Conservation (phyloP, 208 protist genomes). For the Angomonas desouzai region DNA sequence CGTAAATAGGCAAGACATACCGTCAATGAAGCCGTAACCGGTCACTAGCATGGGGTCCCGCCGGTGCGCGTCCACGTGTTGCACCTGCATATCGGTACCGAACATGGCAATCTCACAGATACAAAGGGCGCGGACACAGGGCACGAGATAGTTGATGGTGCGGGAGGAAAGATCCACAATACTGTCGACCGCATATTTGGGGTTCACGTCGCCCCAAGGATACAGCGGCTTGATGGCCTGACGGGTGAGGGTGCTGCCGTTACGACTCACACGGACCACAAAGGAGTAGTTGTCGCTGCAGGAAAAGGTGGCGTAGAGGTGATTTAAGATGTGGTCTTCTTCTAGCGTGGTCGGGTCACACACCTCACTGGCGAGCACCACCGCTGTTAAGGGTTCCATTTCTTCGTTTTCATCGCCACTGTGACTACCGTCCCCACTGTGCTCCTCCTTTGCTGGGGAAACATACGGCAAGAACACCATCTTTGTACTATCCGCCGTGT, state of each 20-base stretch:
- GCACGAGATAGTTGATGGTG: constrained; percentile 16
- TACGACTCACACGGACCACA: not conserved
- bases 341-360: constrained; percentile 9
- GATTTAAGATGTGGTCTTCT: constrained; percentile 12
- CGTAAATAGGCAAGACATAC: constrained; percentile 25
- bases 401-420: not conserved
- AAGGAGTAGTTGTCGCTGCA: not conserved
- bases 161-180: constrained; percentile 7
- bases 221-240: not conserved
- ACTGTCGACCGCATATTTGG: not conserved
- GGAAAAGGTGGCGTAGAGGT: constrained; percentile 5
- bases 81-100: constrained; percentile 5
- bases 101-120: constrained; percentile 20
- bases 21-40: constrained; percentile 22
- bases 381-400: not conserved
- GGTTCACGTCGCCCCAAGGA: not conserved
- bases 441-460: not conserved
- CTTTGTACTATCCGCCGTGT: not conserved
- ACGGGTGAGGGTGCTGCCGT: not conserved
- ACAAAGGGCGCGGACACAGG: not conserved
- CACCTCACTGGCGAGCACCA: constrained; percentile 7
- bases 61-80: constrained; percentile 8
- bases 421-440: not conserved
- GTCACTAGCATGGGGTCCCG: constrained; percentile 11
- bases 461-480: not conserved